Evolutionary conservation across 495 filamentous ascomycete species (phyloP), one percentile per base, ranked within the genome.

Genomic region (Pyronema domesticum): DNA sequence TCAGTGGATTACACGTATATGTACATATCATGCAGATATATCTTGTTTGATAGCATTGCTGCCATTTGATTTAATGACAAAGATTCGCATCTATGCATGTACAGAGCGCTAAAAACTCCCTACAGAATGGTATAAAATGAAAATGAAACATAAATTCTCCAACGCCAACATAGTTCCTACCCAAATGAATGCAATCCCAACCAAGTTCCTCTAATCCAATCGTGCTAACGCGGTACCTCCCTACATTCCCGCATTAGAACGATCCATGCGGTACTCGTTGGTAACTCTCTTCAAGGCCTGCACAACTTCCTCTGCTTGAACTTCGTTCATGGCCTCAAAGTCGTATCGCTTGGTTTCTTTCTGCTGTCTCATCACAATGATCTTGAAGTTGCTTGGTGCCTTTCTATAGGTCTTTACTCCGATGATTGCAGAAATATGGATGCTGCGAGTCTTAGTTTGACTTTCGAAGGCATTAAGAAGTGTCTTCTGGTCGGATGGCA

Each of bases 271-370:
- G 57, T 78, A 79, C 14, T 75, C 76, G 7, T 74, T 72, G 15
- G 81, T 76, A 36, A 78, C 82, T 65, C 77, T 82, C 69, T 79
- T 88, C 56, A 95, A 83, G 70, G 94, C 91, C 50, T 73, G 76
- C 39, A 95, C 89, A 66, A 98, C 86, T 65, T 91, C 86, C 23
- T 76, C 73, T n/a, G 89, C 89, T 64, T 93, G 86, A 33, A 78
- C 76, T 1, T 74, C 71, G 61, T 75, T 88, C 57, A 75, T 78
- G 11, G 89, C 85, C 68, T 96, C 89, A 71, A 96, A 98, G 64
- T 98, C 91, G 70, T 98, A 98, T 58, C 88, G 72, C 72, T 98
- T 96, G 61, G 80, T 84, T 67, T 94, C 89, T 15, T 83, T 40
- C 46, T 64, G 60, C 15, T 62, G 61, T n/a, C 61, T 37, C 34